Conservation (phyloP, 2,329 filamentous ascomycete genomes). For the Aspergillus brasiliensis region DNA sequence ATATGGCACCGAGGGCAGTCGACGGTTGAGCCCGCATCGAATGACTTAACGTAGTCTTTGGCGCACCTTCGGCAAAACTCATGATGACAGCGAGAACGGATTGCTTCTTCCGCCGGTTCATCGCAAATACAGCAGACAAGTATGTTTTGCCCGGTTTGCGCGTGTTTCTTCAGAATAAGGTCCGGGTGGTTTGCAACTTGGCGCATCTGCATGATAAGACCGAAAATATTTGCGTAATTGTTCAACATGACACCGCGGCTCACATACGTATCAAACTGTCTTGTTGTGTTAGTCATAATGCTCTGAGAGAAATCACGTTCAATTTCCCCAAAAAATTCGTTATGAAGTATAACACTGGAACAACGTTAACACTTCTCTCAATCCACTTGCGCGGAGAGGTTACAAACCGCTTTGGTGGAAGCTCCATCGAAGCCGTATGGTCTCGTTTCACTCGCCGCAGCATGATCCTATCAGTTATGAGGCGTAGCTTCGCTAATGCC, state of each 20-base stretch:
- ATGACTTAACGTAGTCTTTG: conserved; percentile 76
- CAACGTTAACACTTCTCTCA: conserved; percentile 11
- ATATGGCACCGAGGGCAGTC: conserved; percentile 91
- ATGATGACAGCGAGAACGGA: conserved; percentile 88
- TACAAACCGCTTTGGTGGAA: conserved; percentile 79
- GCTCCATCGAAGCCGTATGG: conserved; percentile 90
- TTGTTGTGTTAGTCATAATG: conserved; percentile 88
- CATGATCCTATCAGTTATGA: conserved; percentile 94
- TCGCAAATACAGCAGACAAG: conserved; percentile 94
- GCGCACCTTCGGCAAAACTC: conserved; percentile 86
- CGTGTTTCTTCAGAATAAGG: conserved; percentile 84
- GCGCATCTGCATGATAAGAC: conserved; percentile 98
- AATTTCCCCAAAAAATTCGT: conserved; percentile 94
- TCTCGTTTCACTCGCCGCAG: conserved; percentile 91
- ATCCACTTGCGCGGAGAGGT: not conserved
- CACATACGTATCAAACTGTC: conserved; percentile 94
- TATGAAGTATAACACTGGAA: conserved; percentile 71
- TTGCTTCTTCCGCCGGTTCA: conserved; percentile 91
- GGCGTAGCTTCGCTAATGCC: conserved; percentile 78
- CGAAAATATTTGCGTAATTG: conserved; percentile 99
- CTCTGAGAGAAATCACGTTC: conserved; percentile 94
- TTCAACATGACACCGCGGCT: conserved; percentile 91
- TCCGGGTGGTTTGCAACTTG: conserved; percentile 97
- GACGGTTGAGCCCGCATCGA: conserved; percentile 61
- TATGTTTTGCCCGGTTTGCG: conserved; percentile 83